Evolutionary conservation across 345 rosid species (phyloP).

Genomic region (Clarkia xantiana): DNA sequence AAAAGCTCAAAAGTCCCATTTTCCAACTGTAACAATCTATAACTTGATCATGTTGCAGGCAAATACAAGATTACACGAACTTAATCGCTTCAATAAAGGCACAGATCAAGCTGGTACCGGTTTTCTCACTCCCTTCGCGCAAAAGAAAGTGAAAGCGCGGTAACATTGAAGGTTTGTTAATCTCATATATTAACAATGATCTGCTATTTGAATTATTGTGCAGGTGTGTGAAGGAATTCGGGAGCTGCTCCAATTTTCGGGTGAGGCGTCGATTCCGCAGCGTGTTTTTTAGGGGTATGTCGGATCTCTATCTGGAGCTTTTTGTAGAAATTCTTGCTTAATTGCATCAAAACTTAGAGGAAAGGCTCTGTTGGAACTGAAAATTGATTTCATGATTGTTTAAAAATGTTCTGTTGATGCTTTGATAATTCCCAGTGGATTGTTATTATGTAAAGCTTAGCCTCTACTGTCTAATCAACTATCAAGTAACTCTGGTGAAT

Average conservation of each 20-base stretch:
- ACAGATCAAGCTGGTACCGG: conserved; percentile 60
- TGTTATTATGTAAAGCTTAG: no score
- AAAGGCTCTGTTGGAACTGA: no score
- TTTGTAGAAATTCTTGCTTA: no score
- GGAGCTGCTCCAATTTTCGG: conserved; percentile 12
- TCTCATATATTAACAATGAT: conserved; percentile 1
- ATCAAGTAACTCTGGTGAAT: no score
- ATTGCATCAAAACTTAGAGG: no score
- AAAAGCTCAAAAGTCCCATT: neutral
- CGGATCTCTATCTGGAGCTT: no score
- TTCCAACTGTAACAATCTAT: neutral
- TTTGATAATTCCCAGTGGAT: no score
- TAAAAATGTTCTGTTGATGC: no score
- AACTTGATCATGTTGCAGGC: conserved; percentile 24
- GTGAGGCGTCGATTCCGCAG: neutral
- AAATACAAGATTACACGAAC: conserved; percentile 45
- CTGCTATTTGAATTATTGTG: neutral
- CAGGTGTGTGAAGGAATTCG: conserved; percentile 11
- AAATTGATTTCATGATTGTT: no score
- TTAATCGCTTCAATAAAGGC: conserved; percentile 61
- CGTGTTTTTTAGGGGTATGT: conserved; percentile 2
- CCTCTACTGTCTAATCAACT: no score
- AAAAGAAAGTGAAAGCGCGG: no score
- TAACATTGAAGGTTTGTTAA: neutral
- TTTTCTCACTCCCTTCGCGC: neutral